phyloP scores from a whole-genome alignment of 1,284 basidiomycete genomes.

The Prillingera fragicola region DNA sequence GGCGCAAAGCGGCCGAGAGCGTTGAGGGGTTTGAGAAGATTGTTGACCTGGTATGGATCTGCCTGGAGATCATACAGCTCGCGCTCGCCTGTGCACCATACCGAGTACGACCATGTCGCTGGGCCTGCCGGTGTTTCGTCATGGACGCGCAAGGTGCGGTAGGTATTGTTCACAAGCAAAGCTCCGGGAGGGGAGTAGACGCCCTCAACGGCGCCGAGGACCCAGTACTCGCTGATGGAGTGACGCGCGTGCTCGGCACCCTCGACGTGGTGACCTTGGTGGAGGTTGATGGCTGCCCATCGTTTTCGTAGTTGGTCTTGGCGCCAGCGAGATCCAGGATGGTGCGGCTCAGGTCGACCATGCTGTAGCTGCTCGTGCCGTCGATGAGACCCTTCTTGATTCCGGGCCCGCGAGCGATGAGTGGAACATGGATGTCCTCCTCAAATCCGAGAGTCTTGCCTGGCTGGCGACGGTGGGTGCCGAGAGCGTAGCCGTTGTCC shows the following conservation, averaged over 20 bases:
- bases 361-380: slow-evolving; percentile 23
- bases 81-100: slow-evolving; percentile 44
- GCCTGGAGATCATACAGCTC: slow-evolving; percentile 36
- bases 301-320: slow-evolving; percentile 27
- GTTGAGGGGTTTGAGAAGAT: slow-evolving; percentile 25
- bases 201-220: slow-evolving; percentile 31
- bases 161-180: slow-evolving; percentile 23
- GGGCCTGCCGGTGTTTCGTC: slow-evolving; percentile 13
- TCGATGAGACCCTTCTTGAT: slow-evolving; percentile 22
- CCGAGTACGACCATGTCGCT: slow-evolving; percentile 27
- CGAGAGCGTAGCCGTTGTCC: slow-evolving; percentile 41
- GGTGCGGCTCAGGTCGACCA: slow-evolving; percentile 35
- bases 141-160: slow-evolving; percentile 33
- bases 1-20: slow-evolving; percentile 14
- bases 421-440: slow-evolving; percentile 37
- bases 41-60: slow-evolving; percentile 36
- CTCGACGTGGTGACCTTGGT: slow-evolving; percentile 7
- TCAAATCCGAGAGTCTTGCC: slow-evolving; percentile 41
- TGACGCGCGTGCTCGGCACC: slow-evolving; percentile 15
- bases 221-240: slow-evolving; percentile 37
- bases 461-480: slow-evolving; percentile 35
- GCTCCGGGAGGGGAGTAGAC: slow-evolving; percentile 21
- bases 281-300: slow-evolving; percentile 31
- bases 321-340: slow-evolving; percentile 39
- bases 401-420: slow-evolving; percentile 32